Evolutionary conservation across 495 filamentous ascomycete species (phyloP), one percentile per base, ranked within the genome.

Genomic region (Penicillium soppii): DNA sequence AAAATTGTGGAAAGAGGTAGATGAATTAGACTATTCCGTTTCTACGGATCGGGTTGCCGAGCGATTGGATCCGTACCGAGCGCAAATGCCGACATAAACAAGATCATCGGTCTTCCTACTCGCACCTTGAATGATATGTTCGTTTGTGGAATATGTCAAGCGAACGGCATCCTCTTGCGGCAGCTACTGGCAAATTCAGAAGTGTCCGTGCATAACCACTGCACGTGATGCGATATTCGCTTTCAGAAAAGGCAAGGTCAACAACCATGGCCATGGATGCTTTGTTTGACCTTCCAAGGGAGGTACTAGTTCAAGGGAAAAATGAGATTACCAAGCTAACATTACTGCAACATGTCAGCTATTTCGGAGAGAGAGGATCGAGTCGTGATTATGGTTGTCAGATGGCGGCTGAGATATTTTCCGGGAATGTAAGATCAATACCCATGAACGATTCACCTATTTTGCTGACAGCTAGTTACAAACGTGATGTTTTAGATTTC

Each of bases 31-130:
- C 41, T 29, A 27, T 30, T n/a, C 7, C 13, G 41, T 29, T 16
- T 43, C 41, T 43, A 13, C 41, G 41, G 41, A 62, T 66, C 66
- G 60, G 66, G 56, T 59, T 69, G 59, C 60, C 59, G 65, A 56
- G 30, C 49, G 25, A 40, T 43, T 44, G 35, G 53, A 51, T 52
- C 57, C 62, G 52, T 68, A 54, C 66, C 66, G 66, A 69, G 49
- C 20, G 2, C 40, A 62, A 64, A 27, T 69, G 66, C 66, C 66
- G 63, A 61, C 23, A 29, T 16, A 8, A 15, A 33, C n/a, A 40
- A 23, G 33, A 15, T 21, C 17, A 37, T 2, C 21, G 15, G 20
- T 0, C 3, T 46, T 47, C 27, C 19, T 23, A 20, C 21, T 22
- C n/a, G 3, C 16, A 25, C 19, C 37, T 43, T 15, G 17, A 35